Evolutionary conservation across 2,329 filamentous ascomycete genomes (phyloP), one percentile per base, ranked within the genome.

Genomic region (Phaeosphaeriaceae sp.): DNA sequence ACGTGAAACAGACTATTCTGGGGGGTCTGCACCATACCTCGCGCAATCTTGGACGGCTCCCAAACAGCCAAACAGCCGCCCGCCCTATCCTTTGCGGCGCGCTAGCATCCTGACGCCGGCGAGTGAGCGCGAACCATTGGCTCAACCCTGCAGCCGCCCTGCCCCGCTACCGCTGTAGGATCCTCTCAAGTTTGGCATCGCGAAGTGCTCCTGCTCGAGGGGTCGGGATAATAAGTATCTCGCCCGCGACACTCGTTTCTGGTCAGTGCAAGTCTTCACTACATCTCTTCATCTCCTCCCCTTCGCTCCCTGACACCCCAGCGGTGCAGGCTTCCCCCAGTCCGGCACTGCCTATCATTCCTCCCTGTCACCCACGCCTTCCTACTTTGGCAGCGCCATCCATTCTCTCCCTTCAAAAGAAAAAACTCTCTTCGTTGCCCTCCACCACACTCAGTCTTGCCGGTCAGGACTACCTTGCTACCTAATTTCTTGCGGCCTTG

Each of bases 1-100:
- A 71, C 62, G 71, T 77, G 75, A 77, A 77, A 77, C 75, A 71
- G 71, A 70, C 69, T 72, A 65, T 68, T 72, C 63, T 62, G 68
- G 69, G 62, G 31, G 63, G 49, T 66, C 68, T 69, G 69, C 64
- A 59, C 48, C 60, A 57, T 61, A 58, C 62, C 63, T 66, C 67
- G 63, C 65, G 65, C 71, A 65, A 64, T 66, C 63, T 70, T 63
- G 61, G 63, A 60, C 54, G 64, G 52, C 51, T 67, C 61, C 60
- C 65, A 69, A 68, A 62, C 59, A 66, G 71, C 73, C 72, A 71
- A 69, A 70, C 71, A 71, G 62, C 72, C 70, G 73, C 70, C 66
- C 67, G 54, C 51, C 51, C 33, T 54, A 65, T 65, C 66, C 65
- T 61, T 62, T 60, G 65, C 71, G 70, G 65, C 71, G 73, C 72